phyloP scores from a whole-genome alignment of 352 stramenopile genomes.

The Globisporangium paroecandrum region DNA sequence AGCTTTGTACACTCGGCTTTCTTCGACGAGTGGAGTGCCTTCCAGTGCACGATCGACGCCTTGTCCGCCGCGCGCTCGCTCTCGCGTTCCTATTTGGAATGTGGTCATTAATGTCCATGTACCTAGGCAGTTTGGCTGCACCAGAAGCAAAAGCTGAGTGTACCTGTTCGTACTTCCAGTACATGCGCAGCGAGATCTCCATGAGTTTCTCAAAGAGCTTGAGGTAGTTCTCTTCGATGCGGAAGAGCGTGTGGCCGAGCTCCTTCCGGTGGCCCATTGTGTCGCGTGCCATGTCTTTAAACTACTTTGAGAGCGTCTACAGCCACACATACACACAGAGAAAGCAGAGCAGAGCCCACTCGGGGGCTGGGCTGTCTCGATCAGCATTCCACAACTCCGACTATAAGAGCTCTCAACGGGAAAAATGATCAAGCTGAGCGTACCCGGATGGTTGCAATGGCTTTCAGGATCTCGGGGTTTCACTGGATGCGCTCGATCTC shows the following conservation, averaged over 20 bases:
- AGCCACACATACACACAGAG: not conserved
- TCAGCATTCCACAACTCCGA: not conserved
- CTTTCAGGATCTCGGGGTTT: slow-evolving; percentile 55
- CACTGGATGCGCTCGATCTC: slow-evolving; percentile 57
- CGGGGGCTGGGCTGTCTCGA: not conserved
- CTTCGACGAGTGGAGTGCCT: slow-evolving; percentile 48
- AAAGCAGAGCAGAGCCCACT: not conserved
- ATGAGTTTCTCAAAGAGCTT: slow-evolving; percentile 75
- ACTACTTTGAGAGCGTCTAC: slow-evolving; percentile 55
- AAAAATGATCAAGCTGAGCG: not conserved
- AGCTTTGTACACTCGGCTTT: slow-evolving; percentile 38
- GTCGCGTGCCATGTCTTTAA: slow-evolving; percentile 58
- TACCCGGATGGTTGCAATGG: slow-evolving; percentile 45
- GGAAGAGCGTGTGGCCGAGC: slow-evolving; percentile 58
- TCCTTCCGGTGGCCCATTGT: slow-evolving; percentile 65
- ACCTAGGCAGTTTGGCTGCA: too few relatives aligned
- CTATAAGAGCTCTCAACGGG: too few relatives aligned
- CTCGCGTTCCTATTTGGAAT: slow-evolving; percentile 24
- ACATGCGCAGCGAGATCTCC: slow-evolving; percentile 67
- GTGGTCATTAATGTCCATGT: not conserved
- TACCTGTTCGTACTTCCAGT: slow-evolving; percentile 63
- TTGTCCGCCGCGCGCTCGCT: slow-evolving; percentile 48
- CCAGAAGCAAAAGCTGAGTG: not conserved
- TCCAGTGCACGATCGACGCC: slow-evolving; percentile 38
- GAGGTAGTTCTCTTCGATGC: slow-evolving; percentile 72